phyloP scores from a whole-genome alignment of 495 filamentous ascomycete genomes.

The Neurospora africana region DNA sequence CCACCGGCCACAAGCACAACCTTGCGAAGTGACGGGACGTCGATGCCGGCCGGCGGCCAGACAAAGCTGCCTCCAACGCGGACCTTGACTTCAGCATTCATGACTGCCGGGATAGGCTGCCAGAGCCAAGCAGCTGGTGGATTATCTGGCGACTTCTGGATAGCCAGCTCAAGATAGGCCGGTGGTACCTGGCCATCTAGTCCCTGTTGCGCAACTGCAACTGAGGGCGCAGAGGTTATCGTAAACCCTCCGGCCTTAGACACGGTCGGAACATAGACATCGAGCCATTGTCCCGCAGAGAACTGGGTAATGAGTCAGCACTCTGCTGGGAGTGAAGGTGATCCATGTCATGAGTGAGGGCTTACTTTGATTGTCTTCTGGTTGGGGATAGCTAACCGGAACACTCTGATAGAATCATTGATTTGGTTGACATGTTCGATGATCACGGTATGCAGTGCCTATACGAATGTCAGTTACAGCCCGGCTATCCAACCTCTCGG shows the following conservation, averaged over 20 bases:
- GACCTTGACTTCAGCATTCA: conserved; percentile 48
- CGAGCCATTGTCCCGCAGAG: conserved; percentile 84
- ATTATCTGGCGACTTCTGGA: conserved; percentile 18
- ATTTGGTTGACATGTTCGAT: conserved; percentile 24
- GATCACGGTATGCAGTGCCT: conserved; percentile 31
- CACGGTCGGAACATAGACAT: conserved; percentile 60
- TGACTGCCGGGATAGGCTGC: conserved; percentile 40
- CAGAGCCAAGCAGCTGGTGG: conserved; percentile 65
- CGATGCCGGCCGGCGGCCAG: conserved; percentile 49
- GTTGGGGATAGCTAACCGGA: conserved; percentile 25
- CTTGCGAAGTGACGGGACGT: conserved; percentile 34
- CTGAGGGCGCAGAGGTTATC: conserved; percentile 63
- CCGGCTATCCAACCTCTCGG: background rate
- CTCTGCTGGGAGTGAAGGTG: background rate
- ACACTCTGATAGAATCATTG: conserved; percentile 27
- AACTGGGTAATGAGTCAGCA: conserved; percentile 37
- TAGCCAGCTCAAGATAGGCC: conserved; percentile 18
- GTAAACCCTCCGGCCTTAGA: conserved; percentile 73
- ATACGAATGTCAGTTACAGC: conserved; percentile 12
- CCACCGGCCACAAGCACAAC: conserved; percentile 72
- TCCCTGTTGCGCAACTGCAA: conserved; percentile 31
- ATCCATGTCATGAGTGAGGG: conserved; percentile 5
- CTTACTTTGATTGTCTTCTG: conserved; percentile 17
- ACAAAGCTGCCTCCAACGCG: conserved; percentile 73
- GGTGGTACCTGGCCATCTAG: conserved; percentile 37